A percentile compares a stretch with the other conserved stretches of the same genome.
Conservation (phyloP, 139 green algal genomes). For the Prasinococcaceae sp. region DNA sequence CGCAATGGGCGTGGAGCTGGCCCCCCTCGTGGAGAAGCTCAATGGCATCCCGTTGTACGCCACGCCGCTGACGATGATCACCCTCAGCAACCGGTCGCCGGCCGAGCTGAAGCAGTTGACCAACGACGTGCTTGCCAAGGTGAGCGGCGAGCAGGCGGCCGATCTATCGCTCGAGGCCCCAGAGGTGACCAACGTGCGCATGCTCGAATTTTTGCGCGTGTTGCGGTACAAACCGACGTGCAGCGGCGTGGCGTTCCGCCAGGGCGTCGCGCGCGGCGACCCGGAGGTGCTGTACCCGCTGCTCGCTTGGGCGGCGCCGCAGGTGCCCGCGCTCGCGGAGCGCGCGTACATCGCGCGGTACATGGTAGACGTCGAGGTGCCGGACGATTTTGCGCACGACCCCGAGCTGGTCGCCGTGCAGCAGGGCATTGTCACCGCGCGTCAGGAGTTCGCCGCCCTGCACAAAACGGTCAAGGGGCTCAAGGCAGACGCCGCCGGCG, state of each 20-base stretch:
- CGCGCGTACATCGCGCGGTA: neutral
- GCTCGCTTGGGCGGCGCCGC: neutral
- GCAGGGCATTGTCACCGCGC: constrained; percentile 1
- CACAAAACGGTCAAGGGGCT: constrained; percentile 7
- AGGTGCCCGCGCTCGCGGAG: neutral
- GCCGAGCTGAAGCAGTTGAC: neutral
- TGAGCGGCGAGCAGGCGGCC: neutral
- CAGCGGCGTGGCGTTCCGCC: neutral
- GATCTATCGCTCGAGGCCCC: neutral
- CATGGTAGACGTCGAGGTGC: neutral
- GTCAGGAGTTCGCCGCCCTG: constrained; percentile 4
- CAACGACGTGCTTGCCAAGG: neutral
- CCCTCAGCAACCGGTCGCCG: neutral
- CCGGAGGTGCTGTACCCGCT: neutral
- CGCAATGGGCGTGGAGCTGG: no score
- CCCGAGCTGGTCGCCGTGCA: neutral
- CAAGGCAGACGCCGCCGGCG: neutral
- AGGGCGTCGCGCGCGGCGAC: neutral
- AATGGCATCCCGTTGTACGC: neutral
- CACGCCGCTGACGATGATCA: neutral
- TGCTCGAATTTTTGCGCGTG: neutral
- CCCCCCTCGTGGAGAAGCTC: neutral
- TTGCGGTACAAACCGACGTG: neutral
- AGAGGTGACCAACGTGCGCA: neutral
- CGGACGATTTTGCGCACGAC: neutral